phyloP scores from a whole-genome alignment of 345 rosid species.

The Pistacia integerrima region DNA sequence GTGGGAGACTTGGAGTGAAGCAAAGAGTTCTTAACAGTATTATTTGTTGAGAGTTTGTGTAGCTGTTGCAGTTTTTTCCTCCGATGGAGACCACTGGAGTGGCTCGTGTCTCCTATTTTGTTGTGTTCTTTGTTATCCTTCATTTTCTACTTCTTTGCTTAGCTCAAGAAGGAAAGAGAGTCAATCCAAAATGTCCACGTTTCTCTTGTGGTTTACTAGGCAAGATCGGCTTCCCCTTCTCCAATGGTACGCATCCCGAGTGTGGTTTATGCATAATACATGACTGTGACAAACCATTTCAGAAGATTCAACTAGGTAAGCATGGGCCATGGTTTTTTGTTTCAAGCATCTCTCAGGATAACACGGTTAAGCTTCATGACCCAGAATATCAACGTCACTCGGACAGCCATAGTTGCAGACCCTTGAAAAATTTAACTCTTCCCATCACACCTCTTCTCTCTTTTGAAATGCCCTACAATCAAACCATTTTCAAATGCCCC shows the following conservation, averaged over 20 bases:
- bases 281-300: slow-evolving; percentile 14
- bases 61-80: neutral
- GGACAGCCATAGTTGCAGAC: slow-evolving; percentile 11
- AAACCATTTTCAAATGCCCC: slow-evolving; percentile 35
- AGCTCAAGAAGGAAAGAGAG: neutral
- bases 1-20: no score
- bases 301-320: slow-evolving; percentile 34
- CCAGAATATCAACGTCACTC: slow-evolving; percentile 10
- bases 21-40: no score
- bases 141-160: neutral
- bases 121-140: neutral
- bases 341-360: slow-evolving; percentile 30
- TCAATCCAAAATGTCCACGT: neutral
- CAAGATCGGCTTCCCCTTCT: slow-evolving; percentile 26
- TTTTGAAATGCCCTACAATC: neutral
- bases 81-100: neutral
- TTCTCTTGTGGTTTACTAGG: slow-evolving; percentile 32
- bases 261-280: slow-evolving; percentile 37
- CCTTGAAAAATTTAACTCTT: slow-evolving; percentile 32
- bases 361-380: slow-evolving; percentile 27
- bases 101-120: no score
- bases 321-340: slow-evolving; percentile 27
- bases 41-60: neutral
- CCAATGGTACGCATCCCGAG: neutral
- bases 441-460: slow-evolving; percentile 32